Conservation (phyloP, 169 alveolate genomes). For the Plasmodium knowlesi region DNA sequence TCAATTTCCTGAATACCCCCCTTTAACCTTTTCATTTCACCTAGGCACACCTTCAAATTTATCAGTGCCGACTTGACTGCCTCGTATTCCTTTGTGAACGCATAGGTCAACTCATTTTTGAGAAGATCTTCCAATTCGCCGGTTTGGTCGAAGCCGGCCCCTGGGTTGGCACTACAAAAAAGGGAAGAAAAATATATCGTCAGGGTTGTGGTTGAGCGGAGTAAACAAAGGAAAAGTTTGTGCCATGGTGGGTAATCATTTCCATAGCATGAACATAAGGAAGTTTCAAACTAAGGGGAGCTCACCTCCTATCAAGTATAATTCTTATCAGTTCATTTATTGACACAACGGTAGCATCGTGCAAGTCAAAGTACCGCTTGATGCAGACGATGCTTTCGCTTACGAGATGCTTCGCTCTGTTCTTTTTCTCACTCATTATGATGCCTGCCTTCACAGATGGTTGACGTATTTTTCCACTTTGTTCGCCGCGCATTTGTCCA, state of each 20-base stretch:
- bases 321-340: slow-evolving; percentile 46
- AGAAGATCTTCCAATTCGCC: slow-evolving; percentile 17
- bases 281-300: not conserved
- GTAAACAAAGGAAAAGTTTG: not conserved
- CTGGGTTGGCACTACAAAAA: slow-evolving; percentile 13
- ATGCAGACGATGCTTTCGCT: slow-evolving; percentile 53
- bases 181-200: not conserved
- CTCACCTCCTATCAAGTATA: slow-evolving; percentile 29
- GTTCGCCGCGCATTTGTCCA: not conserved
- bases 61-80: slow-evolving; percentile 2
- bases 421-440: slow-evolving; percentile 43
- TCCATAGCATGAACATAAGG: not conserved
- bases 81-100: slow-evolving; percentile 49
- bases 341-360: slow-evolving; percentile 26
- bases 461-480: not conserved
- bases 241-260: not conserved
- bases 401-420: slow-evolving; percentile 2
- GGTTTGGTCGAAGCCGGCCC: slow-evolving; percentile 9
- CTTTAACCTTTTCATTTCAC: slow-evolving; percentile 12
- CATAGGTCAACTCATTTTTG: slow-evolving; percentile 33
- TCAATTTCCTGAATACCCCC: not conserved
- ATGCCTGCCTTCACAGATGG: not conserved
- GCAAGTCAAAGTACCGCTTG: slow-evolving; percentile 46
- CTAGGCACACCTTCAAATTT: slow-evolving; percentile 27
- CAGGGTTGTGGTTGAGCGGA: not conserved